Evolutionary conservation across 805 yeast genomes (phyloP).

Genomic region (Metschnikowia baotianmanensis): DNA sequence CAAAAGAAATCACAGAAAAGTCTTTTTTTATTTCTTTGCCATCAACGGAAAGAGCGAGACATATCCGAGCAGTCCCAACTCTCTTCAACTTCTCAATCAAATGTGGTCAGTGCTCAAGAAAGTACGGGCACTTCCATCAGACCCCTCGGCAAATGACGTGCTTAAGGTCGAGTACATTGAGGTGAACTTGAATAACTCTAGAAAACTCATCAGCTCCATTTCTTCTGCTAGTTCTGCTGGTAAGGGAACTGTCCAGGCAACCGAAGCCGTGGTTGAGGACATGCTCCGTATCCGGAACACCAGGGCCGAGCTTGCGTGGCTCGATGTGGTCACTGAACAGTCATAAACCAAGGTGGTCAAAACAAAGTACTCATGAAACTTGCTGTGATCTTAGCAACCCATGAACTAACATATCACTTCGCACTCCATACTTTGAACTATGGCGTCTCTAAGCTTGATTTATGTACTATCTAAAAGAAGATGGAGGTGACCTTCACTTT

Average conservation of each 20-base stretch:
- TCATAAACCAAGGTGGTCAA: background rate
- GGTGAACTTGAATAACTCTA: constrained; percentile 37
- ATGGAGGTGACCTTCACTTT: no score
- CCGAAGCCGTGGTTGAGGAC: constrained; percentile 7
- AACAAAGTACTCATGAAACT: no score
- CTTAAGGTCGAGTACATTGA: constrained; percentile 37
- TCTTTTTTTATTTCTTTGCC: no score
- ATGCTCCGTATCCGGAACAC: constrained; percentile 10
- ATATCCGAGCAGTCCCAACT: background rate
- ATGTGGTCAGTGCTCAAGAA: constrained; percentile 26
- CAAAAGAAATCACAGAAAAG: no score
- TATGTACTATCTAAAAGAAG: no score
- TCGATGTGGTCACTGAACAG: constrained; percentile 7
- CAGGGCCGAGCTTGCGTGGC: constrained; percentile 15
- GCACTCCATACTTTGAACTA: no score
- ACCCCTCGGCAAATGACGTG: constrained; percentile 30
- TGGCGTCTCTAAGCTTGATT: no score
- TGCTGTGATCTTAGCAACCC: no score
- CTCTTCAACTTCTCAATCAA: no score
- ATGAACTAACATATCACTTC: no score
- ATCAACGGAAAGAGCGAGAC: background rate
- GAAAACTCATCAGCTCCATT: constrained; percentile 29
- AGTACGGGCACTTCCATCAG: constrained; percentile 35
- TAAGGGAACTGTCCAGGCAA: background rate
- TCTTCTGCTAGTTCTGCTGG: constrained; percentile 13